Evolutionary conservation across 2,329 filamentous ascomycete genomes (phyloP), one percentile per base, ranked within the genome.

Genomic region (Annulohypoxylon truncatum): DNA sequence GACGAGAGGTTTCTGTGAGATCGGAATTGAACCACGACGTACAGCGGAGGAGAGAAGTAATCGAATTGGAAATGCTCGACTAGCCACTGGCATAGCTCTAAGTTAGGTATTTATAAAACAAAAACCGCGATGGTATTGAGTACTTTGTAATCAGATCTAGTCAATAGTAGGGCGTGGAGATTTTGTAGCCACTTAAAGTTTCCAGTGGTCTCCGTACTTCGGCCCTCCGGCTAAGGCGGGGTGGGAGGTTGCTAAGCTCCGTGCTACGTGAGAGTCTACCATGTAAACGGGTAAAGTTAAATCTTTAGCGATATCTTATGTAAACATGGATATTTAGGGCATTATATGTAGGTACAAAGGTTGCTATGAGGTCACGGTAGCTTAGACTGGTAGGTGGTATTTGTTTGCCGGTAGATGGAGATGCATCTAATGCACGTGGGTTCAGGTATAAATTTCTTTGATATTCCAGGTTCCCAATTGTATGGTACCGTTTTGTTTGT

Each of bases 71-170:
- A 72, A 57, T 51, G 67, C 61, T 64, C 72, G 70, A 55, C 50
- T 59, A 53, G 64, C 61, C 22, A 67, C 57, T 67, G 71, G 67
- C 73, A 75, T 75, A 35, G 61, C 61, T 55, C 59, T 55, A 51
- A 46, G 38, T 31, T 35, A 29, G n/a, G n/a, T n/a, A n/a, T n/a
- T 61, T 58, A 54, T 42, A 15, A 50, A 62, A 26, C 29, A 62
- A n/a, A 26, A 24, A 13, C 12, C 2, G 52, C 24, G 10, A 66
- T 38, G 57, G 2, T 9, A 15, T 6, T 28, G 24, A 22, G 22
- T 42, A 42, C 4, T 31, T 61, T 60, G 31, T 58, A 58, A 58
- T 48, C 44, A 38, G 51, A 29, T 4, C 51, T 33, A 60, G 59
- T 69, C 52, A 33, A 46, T 12, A 22, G 18, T 44, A 58, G 47